A percentile compares a stretch with the other conserved stretches of the same genome.
These are phyloP conservation scores for Serpula lacrymans DNA, from an alignment of 768 basidiomycete genomes.

Conservation along the genomic window DNA sequence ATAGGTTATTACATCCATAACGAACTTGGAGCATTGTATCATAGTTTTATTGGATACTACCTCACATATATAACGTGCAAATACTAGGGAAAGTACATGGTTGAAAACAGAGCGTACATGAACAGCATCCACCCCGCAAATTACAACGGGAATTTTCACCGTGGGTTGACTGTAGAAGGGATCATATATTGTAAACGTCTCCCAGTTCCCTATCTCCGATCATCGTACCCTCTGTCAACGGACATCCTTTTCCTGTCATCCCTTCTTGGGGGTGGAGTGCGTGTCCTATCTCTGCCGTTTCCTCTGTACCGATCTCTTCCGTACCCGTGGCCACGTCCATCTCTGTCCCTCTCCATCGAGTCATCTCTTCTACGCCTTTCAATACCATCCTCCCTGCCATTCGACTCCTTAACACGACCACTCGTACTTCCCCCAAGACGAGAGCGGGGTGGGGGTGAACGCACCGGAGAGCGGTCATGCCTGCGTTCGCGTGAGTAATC, in stretches of 20 bases:
- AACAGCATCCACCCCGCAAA: too few relatives aligned
- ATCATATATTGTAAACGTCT: too few relatives aligned
- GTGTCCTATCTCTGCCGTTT: conserved; percentile 9
- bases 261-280: conserved; percentile 21
- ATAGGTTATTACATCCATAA: neutral
- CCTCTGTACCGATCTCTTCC: conserved; percentile 18
- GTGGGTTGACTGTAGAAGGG: too few relatives aligned
- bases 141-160: too few relatives aligned
- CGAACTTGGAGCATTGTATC: neutral
- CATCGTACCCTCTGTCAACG: conserved; percentile 17
- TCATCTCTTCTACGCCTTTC: conserved; percentile 8
- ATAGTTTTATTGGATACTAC: neutral
- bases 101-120: neutral
- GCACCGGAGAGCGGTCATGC: too few relatives aligned
- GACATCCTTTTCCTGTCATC: conserved; percentile 17
- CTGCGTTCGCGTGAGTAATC: conserved; percentile 18
- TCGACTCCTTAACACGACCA: neutral
- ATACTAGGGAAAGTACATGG: neutral
- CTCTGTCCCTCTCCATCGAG: conserved; percentile 2
- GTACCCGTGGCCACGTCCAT: conserved; percentile 15
- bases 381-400: conserved; percentile 6
- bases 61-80: neutral
- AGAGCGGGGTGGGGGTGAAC: neutral
- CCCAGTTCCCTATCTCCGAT: too few relatives aligned
- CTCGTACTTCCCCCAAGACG: neutral